phyloP scores from a whole-genome alignment of 805 yeast species.

The Cyberlindnera americana region DNA sequence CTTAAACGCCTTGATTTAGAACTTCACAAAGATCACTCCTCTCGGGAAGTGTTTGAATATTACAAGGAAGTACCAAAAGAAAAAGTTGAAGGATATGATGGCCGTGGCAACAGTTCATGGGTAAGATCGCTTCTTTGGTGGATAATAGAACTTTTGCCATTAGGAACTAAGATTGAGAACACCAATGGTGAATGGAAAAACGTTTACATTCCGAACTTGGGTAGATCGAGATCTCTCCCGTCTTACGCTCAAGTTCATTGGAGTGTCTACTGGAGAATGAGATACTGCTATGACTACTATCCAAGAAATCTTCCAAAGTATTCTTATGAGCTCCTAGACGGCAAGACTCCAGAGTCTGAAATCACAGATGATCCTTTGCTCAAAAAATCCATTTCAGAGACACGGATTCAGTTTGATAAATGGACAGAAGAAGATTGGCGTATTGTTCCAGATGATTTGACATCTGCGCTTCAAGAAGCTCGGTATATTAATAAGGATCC shows the following conservation, averaged over 20 bases:
- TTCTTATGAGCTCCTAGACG: conserved; percentile 24
- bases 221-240: conserved; percentile 50
- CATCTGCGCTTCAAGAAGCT: conserved; percentile 5
- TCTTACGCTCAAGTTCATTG: conserved; percentile 49
- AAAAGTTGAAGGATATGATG: conserved; percentile 32
- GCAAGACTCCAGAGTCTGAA: conserved; percentile 9
- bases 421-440: conserved; percentile 33
- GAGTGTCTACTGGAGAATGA: conserved; percentile 59
- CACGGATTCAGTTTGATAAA: conserved; percentile 16
- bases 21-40: conserved; percentile 1
- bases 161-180: conserved; percentile 49
- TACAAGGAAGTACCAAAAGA: conserved; percentile 21
- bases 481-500: conserved; percentile 5
- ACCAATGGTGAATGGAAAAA: conserved; percentile 47
- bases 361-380: conserved; percentile 11
- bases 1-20: conserved; percentile 16
- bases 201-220: conserved; percentile 52
- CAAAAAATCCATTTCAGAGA: conserved; percentile 11
- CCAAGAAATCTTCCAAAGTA: conserved; percentile 44
- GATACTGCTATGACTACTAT: conserved; percentile 40
- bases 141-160: conserved; percentile 58
- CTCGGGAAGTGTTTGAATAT: conserved; percentile 13
- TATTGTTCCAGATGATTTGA: conserved; percentile 35
- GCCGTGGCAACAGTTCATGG: conserved; percentile 34
- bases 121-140: conserved; percentile 48